Percentiles rank a stretch among this genome's conserved stretches.
Evolutionary conservation across 192 early-diverging fungal genomes (phyloP).

Genomic region (Backusella mclennaniae): DNA sequence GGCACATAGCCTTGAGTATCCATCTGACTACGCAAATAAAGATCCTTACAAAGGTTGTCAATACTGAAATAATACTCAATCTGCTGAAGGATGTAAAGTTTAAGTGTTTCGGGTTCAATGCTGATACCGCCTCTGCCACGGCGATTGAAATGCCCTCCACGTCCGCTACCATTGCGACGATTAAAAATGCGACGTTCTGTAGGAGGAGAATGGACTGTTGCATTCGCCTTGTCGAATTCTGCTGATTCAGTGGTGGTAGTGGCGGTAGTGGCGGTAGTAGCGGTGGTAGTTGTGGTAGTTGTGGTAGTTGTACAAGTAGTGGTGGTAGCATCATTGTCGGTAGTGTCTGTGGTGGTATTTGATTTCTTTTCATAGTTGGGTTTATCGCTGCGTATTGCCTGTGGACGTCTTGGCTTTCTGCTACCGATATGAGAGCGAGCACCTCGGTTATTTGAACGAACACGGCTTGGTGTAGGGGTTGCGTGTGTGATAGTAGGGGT

Average conservation of each 20-base stretch:
- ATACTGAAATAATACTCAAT: constrained; percentile 96
- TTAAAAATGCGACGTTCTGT: constrained; percentile 9
- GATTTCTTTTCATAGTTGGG: constrained; percentile 8
- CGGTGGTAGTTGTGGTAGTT: background rate
- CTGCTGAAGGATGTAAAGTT: constrained; percentile 60
- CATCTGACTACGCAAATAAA: constrained; percentile 91
- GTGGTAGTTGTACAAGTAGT: constrained; percentile 2
- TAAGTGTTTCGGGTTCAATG: constrained; percentile 45
- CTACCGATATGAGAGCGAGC: constrained; percentile 21
- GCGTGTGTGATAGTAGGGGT: constrained; percentile 55
- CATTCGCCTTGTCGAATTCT: background rate
- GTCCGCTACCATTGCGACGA: constrained; percentile 19
- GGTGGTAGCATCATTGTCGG: constrained; percentile 7
- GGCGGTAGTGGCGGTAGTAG: background rate
- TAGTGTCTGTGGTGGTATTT: constrained; percentile 5
- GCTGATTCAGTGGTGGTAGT: background rate
- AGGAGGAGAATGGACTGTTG: background rate
- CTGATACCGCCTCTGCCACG: constrained; percentile 13
- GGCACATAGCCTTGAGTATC: constrained; percentile 81
- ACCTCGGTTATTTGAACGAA: constrained; percentile 9
- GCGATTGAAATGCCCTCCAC: constrained; percentile 18
- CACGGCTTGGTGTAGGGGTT: constrained; percentile 39
- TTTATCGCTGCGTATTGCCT: background rate
- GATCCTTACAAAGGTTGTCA: constrained; percentile 95
- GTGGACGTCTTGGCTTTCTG: constrained; percentile 23